phyloP scores from a whole-genome alignment of 306 rosid genomes.

The Arachis hypogaea region DNA sequence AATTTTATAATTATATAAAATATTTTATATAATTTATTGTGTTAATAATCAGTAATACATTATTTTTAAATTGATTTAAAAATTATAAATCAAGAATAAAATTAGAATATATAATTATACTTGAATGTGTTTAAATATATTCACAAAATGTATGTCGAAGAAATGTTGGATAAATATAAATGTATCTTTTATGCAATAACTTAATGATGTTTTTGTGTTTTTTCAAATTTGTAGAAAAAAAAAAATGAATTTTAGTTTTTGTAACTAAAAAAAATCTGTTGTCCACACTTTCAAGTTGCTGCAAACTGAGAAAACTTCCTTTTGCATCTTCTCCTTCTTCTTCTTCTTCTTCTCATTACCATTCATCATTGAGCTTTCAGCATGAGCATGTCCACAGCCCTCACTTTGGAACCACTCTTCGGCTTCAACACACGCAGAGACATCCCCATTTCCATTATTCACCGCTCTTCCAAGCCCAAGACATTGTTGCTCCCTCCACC shows the following conservation, averaged over 20 bases:
- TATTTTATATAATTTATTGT: too few species aligned
- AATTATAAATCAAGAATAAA: too few species aligned
- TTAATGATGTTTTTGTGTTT: background rate
- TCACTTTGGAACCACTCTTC: constrained; percentile 55
- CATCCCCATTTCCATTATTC: constrained; percentile 4
- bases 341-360: background rate
- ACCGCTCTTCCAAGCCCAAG: constrained; percentile 41
- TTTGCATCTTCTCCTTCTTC: background rate
- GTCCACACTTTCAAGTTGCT: constrained; percentile 20
- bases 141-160: too few species aligned
- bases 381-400: constrained; percentile 72
- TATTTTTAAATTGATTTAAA: too few species aligned
- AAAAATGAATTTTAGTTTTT: background rate
- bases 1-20: too few species aligned
- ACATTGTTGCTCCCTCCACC: constrained; percentile 8
- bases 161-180: too few species aligned
- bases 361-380: too few species aligned
- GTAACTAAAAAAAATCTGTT: background rate
- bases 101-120: too few species aligned
- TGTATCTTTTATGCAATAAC: too few species aligned
- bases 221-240: too few species aligned
- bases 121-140: too few species aligned
- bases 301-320: background rate
- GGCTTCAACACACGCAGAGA: constrained; percentile 40
- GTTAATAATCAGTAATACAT: too few species aligned